Conservation (phyloP, 306 rosid species). For the Fragaria nilgerrensis region DNA sequence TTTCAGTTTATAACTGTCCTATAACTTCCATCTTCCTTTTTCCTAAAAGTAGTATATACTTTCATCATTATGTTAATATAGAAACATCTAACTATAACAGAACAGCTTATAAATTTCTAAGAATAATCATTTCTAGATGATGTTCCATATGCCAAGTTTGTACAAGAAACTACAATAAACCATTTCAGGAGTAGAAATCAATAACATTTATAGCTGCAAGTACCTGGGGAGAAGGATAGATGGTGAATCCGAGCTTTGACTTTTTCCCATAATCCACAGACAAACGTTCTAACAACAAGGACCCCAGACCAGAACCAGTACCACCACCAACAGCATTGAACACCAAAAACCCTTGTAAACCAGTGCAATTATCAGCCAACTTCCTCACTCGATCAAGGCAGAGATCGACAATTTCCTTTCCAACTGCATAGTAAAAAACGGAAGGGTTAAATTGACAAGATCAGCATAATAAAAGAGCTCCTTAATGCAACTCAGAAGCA, state of each 20-base stretch:
- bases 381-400: conserved; percentile 92
- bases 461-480: background rate
- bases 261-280: conserved; percentile 96
- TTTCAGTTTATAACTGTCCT: background rate
- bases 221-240: conserved; percentile 99
- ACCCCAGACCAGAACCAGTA: conserved; percentile 94
- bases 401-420: conserved; percentile 93
- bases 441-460: background rate
- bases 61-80: background rate
- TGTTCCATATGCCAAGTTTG: background rate
- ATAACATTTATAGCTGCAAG: background rate
- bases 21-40: background rate
- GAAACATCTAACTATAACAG: background rate
- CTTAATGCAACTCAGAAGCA: background rate
- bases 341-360: conserved; percentile 91
- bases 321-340: conserved; percentile 98
- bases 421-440: conserved; percentile 39
- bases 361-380: conserved; percentile 96
- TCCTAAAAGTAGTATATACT: background rate
- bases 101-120: background rate
- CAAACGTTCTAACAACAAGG: conserved; percentile 79
- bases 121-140: background rate
- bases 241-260: conserved; percentile 93
- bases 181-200: background rate
- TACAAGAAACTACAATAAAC: background rate